These are phyloP conservation scores for Arxiozyma bovina DNA, from an alignment of 1,139 yeast species.

Conservation along the genomic window DNA sequence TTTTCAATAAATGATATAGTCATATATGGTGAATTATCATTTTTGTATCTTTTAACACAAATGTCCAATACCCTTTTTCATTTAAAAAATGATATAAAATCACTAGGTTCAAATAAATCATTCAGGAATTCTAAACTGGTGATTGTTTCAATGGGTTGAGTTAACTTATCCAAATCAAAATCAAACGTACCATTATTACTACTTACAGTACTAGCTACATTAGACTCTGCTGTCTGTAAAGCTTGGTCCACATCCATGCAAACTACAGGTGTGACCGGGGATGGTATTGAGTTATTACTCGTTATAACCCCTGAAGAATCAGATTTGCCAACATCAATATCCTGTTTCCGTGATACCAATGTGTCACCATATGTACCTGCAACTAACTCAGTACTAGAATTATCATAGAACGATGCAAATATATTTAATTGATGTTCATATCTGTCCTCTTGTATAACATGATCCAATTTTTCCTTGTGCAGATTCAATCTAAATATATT, in stretches of 20 bases:
- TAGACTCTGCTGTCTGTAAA: neutral
- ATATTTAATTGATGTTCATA: conserved; percentile 15
- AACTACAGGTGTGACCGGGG: neutral
- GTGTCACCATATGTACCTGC: conserved; percentile 2
- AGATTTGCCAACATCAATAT: too few species aligned
- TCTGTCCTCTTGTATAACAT: conserved; percentile 9
- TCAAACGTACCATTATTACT: neutral
- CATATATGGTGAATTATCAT: too few species aligned
- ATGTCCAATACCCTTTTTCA: neutral
- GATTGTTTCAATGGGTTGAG: conserved; percentile 3
- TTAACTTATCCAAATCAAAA: conserved; percentile 4
- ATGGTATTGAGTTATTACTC: neutral
- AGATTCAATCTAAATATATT: conserved; percentile 10
- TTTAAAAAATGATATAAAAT: conserved; percentile 20
- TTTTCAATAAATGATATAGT: neutral
- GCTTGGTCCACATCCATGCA: neutral
- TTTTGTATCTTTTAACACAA: conserved; percentile 2
- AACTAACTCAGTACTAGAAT: conserved; percentile 18
- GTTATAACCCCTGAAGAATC: neutral
- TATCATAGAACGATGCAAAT: conserved; percentile 23
- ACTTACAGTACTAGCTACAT: neutral
- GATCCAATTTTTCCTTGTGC: conserved; percentile 11
- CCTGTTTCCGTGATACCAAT: neutral
- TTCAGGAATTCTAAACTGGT: conserved; percentile 11
- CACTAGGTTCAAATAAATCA: conserved; percentile 24